Evolutionary conservation across 1,139 yeast genomes (phyloP).

Genomic region (Taphrina betulina): DNA sequence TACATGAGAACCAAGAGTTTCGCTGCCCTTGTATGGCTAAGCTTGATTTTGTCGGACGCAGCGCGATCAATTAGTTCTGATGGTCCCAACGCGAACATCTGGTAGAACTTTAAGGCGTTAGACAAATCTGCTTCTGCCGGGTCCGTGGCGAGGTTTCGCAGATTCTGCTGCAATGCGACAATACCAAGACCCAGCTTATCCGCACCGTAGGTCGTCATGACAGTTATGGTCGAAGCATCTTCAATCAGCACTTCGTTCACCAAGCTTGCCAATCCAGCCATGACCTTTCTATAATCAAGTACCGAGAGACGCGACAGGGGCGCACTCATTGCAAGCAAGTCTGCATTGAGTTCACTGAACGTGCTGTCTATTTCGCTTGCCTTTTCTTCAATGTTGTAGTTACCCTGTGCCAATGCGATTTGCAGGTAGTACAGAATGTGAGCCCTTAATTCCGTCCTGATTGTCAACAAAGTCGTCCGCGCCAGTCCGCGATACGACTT

Average conservation of each 20-base stretch:
- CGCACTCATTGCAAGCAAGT: conserved; percentile 5
- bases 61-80: conserved; percentile 16
- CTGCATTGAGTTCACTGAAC: conserved; percentile 31
- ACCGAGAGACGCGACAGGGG: neutral
- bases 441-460: conserved; percentile 31
- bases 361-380: conserved; percentile 27
- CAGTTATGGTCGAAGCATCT: conserved; percentile 13
- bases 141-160: conserved; percentile 25
- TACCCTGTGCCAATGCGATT: conserved; percentile 24
- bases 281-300: conserved; percentile 19
- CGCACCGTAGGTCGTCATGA: conserved; percentile 23
- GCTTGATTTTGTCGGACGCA: conserved; percentile 1
- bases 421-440: conserved; percentile 32
- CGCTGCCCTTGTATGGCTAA: conserved; percentile 21
- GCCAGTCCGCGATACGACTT: conserved; percentile 16
- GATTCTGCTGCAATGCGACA: conserved; percentile 30
- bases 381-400: conserved; percentile 25
- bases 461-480: conserved; percentile 11
- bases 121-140: conserved; percentile 29
- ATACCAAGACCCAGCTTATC: conserved; percentile 30
- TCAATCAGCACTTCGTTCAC: conserved; percentile 32
- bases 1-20: conserved; percentile 27
- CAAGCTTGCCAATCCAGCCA: conserved; percentile 28
- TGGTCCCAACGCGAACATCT: conserved; percentile 8
- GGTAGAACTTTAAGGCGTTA: conserved; percentile 22